phyloP scores from a whole-genome alignment of 495 filamentous ascomycete species.

The Neurospora hispaniola region DNA sequence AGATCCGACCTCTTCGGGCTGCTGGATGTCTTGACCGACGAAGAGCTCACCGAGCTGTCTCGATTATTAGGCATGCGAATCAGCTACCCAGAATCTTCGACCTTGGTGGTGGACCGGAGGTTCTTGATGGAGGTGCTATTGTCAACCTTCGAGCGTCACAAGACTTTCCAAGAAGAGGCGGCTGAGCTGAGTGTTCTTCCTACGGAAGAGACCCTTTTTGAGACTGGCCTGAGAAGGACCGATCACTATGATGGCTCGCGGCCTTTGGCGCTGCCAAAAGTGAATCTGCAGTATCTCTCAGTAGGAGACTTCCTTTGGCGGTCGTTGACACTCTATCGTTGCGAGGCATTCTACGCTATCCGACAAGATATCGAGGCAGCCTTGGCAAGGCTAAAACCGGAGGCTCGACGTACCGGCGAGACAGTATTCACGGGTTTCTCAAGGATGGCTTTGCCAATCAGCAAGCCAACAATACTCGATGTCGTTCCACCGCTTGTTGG shows the following conservation, averaged over 20 bases:
- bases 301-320: slow-evolving; percentile 94
- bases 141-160: slow-evolving; percentile 65
- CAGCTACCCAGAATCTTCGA: slow-evolving; percentile 60
- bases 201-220: slow-evolving; percentile 79
- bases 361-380: slow-evolving; percentile 79
- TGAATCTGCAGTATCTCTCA: slow-evolving; percentile 92
- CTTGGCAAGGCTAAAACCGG: slow-evolving; percentile 68
- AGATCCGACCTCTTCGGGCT: slow-evolving; percentile 70
- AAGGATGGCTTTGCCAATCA: slow-evolving; percentile 80
- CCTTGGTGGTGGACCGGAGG: slow-evolving; percentile 48
- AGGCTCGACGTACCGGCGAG: slow-evolving; percentile 47
- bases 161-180: slow-evolving; percentile 73
- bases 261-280: slow-evolving; percentile 83
- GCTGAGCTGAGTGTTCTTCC: slow-evolving; percentile 64
- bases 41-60: slow-evolving; percentile 61
- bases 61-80: slow-evolving; percentile 65
- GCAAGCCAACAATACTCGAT: slow-evolving; percentile 80
- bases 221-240: slow-evolving; percentile 69
- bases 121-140: slow-evolving; percentile 70
- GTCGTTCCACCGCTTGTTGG: slow-evolving; percentile 78
- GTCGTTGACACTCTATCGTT: slow-evolving; percentile 77
- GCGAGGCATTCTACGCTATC: slow-evolving; percentile 90
- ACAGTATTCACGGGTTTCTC: slow-evolving; percentile 78
- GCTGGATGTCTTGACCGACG: slow-evolving; percentile 57
- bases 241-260: slow-evolving; percentile 83